These are phyloP conservation scores for Cutaneotrichosporon cavernicola DNA, from an alignment of 1,284 basidiomycete genomes.

Conservation along the genomic window DNA sequence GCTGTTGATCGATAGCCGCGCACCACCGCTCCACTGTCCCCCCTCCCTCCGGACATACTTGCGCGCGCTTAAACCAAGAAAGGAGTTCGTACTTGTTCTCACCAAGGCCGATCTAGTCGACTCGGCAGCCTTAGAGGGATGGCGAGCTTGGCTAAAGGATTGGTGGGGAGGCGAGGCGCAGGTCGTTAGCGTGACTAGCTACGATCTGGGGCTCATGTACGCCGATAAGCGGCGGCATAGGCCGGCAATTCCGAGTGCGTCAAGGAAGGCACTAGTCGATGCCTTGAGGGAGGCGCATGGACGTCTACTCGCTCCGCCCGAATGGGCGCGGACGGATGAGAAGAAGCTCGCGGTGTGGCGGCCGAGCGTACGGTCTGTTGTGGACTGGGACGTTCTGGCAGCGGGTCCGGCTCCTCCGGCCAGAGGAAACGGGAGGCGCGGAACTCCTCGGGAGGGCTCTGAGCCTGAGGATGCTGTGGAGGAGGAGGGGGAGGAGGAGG, in stretches of 20 bases:
- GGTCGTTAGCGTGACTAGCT: constrained; percentile 73
- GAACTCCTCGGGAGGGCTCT: not conserved
- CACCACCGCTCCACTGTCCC: constrained; percentile 65
- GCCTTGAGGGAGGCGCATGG: constrained; percentile 68
- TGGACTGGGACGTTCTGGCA: constrained; percentile 66
- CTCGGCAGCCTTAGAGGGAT: constrained; percentile 61
- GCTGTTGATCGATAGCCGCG: constrained; percentile 80
- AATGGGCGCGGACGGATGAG: constrained; percentile 47
- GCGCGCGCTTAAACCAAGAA: constrained; percentile 49
- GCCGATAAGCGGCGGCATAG: constrained; percentile 52
- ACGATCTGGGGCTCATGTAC: constrained; percentile 58
- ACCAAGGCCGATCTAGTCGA: constrained; percentile 81
- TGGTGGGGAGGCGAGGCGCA: constrained; percentile 53
- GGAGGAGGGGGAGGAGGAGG: not conserved
- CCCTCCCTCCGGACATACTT: constrained; percentile 57
- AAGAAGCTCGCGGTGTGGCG: constrained; percentile 62
- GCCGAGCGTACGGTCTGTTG: constrained; percentile 61
- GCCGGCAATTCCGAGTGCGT: constrained; percentile 63
- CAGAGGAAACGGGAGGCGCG: constrained; percentile 22
- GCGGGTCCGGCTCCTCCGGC: not conserved
- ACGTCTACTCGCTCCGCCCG: constrained; percentile 68
- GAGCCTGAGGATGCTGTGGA: constrained; percentile 9
- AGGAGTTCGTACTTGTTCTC: constrained; percentile 71
- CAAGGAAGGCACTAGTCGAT: constrained; percentile 60
- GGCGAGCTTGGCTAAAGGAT: constrained; percentile 65